phyloP scores from a whole-genome alignment of 1,284 basidiomycete genomes.

The Tausonia pullulans region DNA sequence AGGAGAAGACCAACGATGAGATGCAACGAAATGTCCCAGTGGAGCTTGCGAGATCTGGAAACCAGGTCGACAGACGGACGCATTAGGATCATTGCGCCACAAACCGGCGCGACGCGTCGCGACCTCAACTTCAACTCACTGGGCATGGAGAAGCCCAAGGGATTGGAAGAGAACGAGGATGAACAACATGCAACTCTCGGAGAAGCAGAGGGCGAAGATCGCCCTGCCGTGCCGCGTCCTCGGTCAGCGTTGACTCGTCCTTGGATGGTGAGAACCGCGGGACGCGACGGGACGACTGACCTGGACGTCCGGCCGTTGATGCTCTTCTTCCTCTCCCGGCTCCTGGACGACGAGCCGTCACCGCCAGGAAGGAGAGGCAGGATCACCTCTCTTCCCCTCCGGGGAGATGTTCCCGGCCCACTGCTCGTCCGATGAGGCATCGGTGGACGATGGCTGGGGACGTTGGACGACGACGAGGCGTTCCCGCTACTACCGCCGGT shows the following conservation, averaged over 20 bases:
- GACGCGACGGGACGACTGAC: background rate
- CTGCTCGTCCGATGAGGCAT: background rate
- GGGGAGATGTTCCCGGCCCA: background rate
- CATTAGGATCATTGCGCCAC: background rate
- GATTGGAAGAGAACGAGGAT: slow-evolving; percentile 32
- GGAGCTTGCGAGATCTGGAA: slow-evolving; percentile 28
- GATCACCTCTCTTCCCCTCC: background rate
- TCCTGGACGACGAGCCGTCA: background rate
- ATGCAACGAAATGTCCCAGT: slow-evolving; percentile 33
- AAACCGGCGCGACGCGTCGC: background rate
- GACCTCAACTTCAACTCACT: slow-evolving; percentile 17
- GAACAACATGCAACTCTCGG: slow-evolving; percentile 33
- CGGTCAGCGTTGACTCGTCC: too few species aligned
- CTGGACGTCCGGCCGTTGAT: background rate
- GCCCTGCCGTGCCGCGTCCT: slow-evolving; percentile 18
- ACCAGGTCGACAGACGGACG: too few species aligned
- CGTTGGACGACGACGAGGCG: background rate
- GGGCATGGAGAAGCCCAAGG: slow-evolving; percentile 28
- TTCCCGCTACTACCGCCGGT: background rate
- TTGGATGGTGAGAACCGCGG: background rate
- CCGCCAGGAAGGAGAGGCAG: background rate
- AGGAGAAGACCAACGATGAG: slow-evolving; percentile 30
- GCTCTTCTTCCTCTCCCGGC: background rate
- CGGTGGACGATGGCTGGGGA: background rate
- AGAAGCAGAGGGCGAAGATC: slow-evolving; percentile 33